Evolutionary conservation across 1,284 basidiomycete genomes (phyloP), one percentile per base, ranked within the genome.

Genomic region (Sporisorium scitamineum): DNA sequence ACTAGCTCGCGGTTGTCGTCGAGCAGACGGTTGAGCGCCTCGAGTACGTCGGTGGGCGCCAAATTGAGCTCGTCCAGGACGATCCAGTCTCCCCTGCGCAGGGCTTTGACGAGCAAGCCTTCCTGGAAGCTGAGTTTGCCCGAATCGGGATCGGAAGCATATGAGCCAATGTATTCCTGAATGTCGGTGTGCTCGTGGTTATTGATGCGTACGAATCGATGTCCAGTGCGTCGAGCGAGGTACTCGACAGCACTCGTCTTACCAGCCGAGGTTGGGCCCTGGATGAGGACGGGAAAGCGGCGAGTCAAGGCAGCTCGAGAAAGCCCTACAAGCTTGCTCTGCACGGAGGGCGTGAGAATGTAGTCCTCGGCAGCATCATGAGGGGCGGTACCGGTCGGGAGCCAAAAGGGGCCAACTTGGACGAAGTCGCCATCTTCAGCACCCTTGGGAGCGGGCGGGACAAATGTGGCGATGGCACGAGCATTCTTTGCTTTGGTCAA

Each of bases 131-230:
- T 91, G 18, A 99, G 89, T 85, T 95, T 96, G 24, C 97, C 97
- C 0, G 94, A 94, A 26, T 90, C 86, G 6, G 95, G 90, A 85
- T 99, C 95, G 1, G 96, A 95, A 16, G 96, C 91, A 82, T 99
- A 99, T 0, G 95, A 95, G 7, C 97, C 97, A 55, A 99, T 89
- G 84, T 99, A 99, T 85, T 99, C 97, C 84, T 99, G 97, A 58
- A 87, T 95, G 85, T 99, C 97, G 5, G 97, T 99, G 84, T 99
- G 97, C 81, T 99, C 97, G 87, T 99, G 97, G 82, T 99, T 99
- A 88, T 99, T 99, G 89, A 99, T 98, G 39, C 97, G 93, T 29
- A 99, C 92, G 85, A 99, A 99, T 31, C 90, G 90, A 87, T 99
- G 97, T 0, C 97, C 96, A 0, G 96, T 98, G 65, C 93, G 89